Base-by-base conservation (phyloP, 306 rosid genomes). In the Corylus heterophylla region DNA sequence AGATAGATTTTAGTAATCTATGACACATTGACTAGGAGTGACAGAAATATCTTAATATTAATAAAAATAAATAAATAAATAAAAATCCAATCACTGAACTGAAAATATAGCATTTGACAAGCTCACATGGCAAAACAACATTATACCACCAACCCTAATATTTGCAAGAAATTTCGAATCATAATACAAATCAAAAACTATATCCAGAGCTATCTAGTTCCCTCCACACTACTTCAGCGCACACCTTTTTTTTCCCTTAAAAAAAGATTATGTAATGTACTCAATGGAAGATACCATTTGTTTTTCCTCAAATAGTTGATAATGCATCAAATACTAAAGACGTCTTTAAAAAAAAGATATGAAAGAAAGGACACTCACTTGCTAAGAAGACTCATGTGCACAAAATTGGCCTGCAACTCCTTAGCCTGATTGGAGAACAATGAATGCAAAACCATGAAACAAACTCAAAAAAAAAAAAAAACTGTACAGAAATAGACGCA, bases 381-480 rank as follows among this genome's bases (percentile, higher is more conserved):
- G 98, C 97, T 92, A 81, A 94, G 89, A 74, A 73, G 71, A 85
- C 88, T 86, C 84, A 94, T 76, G 85, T 92, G 91, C 59, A 78
- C 82, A 79, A 90, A 87, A 80, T 94, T 92, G 31, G 97, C 97
- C 79, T 89, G 97, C 85, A 90, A 83, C 91, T 94, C 98, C 76
- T 94, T 92, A 0, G 93, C 97, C 98, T 92, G 80, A 72, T 62
- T 75, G 82, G 49, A 70, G 17, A 54, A 71, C 82, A 27, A 29
- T 25, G 71, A 54, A 51, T 7, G 51, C 42, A 74, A 55, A 51
- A 61, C 10, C 55, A 81, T 81, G 54, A 90, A 17, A 71, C 59
- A 18, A 70, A 70, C 27, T 73, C 74, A 67, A 77, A 71, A 69
- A 29, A 70, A 74, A 78, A 27, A 16, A 29, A 70, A 74, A 6